Conservation (phyloP, 2,329 filamentous ascomycete species). For the Exophiala mesophila region DNA sequence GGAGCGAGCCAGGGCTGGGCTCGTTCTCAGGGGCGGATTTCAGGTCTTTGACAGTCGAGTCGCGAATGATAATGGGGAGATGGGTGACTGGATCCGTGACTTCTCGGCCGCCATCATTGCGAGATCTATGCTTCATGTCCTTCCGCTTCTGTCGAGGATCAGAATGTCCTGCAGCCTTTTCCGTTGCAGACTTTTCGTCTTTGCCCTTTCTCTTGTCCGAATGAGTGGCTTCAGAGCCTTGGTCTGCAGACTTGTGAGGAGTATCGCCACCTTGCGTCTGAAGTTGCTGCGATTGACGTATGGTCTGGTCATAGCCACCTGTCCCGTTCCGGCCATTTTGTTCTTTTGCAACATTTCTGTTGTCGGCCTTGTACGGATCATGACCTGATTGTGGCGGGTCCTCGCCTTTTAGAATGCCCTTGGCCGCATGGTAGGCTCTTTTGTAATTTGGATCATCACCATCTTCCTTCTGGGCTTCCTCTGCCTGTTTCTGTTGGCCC, state of each 20-base stretch:
- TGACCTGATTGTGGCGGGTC: slow-evolving; percentile 11
- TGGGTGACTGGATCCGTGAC: slow-evolving; percentile 71
- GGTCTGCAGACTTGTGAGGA: background rate
- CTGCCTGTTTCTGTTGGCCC: slow-evolving; percentile 14
- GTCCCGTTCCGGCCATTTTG: too few species aligned
- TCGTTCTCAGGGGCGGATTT: slow-evolving; percentile 45
- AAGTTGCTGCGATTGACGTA: too few species aligned
- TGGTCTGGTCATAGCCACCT: too few species aligned
- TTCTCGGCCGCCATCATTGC: slow-evolving; percentile 49
- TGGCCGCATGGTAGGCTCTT: slow-evolving; percentile 24
- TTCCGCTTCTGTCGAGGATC: slow-evolving; percentile 47
- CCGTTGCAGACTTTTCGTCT: slow-evolving; percentile 19
- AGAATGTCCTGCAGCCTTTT: slow-evolving; percentile 19
- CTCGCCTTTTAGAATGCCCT: slow-evolving; percentile 22
- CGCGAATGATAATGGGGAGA: slow-evolving; percentile 62
- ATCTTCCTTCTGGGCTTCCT: slow-evolving; percentile 19
- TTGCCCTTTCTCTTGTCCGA: slow-evolving; percentile 3
- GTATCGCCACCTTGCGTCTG: slow-evolving; percentile 2
- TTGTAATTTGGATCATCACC: slow-evolving; percentile 17
- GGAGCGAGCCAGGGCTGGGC: slow-evolving; percentile 36
- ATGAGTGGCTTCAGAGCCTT: background rate
- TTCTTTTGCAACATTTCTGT: slow-evolving; percentile 21
- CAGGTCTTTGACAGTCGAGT: slow-evolving; percentile 61
- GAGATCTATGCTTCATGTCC: slow-evolving; percentile 44
- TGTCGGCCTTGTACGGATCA: slow-evolving; percentile 22